Conservation (phyloP, 345 rosid genomes). For the Pugionium cornutum region DNA sequence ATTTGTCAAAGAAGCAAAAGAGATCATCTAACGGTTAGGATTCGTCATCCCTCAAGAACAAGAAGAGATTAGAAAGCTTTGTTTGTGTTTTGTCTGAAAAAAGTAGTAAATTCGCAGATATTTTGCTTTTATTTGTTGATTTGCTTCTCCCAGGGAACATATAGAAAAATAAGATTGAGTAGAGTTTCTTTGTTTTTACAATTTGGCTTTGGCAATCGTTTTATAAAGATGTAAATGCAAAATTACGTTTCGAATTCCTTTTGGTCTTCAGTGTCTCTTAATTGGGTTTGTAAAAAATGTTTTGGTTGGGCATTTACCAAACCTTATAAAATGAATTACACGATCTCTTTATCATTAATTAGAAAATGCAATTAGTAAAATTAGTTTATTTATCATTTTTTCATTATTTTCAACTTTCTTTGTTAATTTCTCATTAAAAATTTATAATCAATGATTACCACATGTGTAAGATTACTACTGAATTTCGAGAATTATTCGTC, state of each 20-base stretch:
- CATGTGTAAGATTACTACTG: too few relatives aligned
- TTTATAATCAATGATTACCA: too few relatives aligned
- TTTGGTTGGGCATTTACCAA: too few relatives aligned
- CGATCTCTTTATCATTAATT: too few relatives aligned
- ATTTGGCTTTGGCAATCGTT: background rate
- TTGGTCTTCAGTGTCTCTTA: too few relatives aligned
- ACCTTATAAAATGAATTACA: too few relatives aligned
- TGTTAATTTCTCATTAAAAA: too few relatives aligned
- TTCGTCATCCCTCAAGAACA: conserved; percentile 26
- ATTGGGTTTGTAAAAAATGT: too few relatives aligned
- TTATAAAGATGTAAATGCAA: conserved; percentile 16
- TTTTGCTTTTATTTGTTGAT: conserved; percentile 7
- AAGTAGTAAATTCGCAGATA: background rate
- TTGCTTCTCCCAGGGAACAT: conserved; percentile 14
- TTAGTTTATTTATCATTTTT: too few relatives aligned
- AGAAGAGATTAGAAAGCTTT: conserved; percentile 2
- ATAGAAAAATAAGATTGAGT: conserved; percentile 5
- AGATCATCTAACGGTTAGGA: conserved; percentile 19
- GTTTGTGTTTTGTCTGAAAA: background rate
- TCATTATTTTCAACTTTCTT: too few relatives aligned
- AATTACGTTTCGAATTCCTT: background rate
- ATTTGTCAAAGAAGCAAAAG: conserved; percentile 16
- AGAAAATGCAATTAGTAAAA: too few relatives aligned
- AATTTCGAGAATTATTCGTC: too few relatives aligned
- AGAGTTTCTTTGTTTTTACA: background rate